These are phyloP conservation scores for Trichoderma sp. DNA, from an alignment of 2,329 filamentous ascomycete genomes.

Conservation along the genomic window DNA sequence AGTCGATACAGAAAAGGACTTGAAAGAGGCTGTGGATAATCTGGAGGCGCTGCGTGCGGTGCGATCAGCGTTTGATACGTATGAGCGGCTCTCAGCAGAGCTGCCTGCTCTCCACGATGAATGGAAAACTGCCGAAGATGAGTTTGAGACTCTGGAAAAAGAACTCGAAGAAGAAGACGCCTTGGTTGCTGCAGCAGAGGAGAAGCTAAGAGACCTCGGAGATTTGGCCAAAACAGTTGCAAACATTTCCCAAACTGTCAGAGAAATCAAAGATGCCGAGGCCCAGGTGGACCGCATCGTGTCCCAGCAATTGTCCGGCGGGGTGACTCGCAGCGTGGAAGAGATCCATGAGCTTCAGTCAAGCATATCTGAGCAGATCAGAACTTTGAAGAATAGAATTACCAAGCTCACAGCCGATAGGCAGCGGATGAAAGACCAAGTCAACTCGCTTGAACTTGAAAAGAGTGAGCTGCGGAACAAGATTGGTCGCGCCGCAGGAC, in stretches of 20 bases:
- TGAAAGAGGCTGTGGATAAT: constrained; percentile 55
- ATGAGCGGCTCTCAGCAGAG: constrained; percentile 70
- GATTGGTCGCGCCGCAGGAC: constrained; percentile 69
- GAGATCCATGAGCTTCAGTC: constrained; percentile 81
- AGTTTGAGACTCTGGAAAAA: constrained; percentile 63
- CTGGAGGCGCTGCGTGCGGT: constrained; percentile 65
- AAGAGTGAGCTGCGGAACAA: constrained; percentile 74
- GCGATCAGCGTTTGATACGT: constrained; percentile 73
- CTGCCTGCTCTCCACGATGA: constrained; percentile 71
- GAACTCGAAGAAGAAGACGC: constrained; percentile 71
- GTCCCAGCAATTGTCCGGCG: constrained; percentile 73
- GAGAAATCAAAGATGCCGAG: constrained; percentile 72
- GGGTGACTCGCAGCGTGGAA: constrained; percentile 70
- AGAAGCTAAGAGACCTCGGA: constrained; percentile 72
- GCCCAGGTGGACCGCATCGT: constrained; percentile 74
- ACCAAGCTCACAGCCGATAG: constrained; percentile 69
- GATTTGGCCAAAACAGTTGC: constrained; percentile 75
- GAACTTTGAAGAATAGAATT: constrained; percentile 65
- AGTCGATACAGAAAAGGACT: constrained; percentile 62
- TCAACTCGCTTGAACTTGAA: constrained; percentile 75
- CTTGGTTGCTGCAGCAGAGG: constrained; percentile 65
- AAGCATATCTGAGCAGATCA: constrained; percentile 67
- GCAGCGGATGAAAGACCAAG: constrained; percentile 69
- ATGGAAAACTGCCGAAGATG: constrained; percentile 61
- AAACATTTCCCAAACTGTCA: constrained; percentile 72